Base-by-base conservation (phyloP, 1,139 yeast genomes). In the Taphrina sp. region DNA sequence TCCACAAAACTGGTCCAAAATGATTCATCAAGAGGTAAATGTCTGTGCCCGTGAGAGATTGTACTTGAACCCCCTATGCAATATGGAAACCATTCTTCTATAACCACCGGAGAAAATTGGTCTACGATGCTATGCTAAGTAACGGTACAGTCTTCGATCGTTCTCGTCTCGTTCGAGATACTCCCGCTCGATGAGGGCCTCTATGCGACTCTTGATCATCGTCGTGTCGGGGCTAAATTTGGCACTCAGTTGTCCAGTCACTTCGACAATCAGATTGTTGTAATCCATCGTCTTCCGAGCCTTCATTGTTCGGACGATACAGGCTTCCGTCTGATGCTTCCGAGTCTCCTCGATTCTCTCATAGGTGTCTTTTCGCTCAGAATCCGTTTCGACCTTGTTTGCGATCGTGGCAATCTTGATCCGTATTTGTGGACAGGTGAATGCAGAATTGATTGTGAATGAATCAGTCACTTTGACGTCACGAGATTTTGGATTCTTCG, bases 241-340 rank as follows among this genome's bases (percentile, higher is more conserved):
- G 41, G 75, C 71, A 19, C 76, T 71, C 35, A 88, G 74, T 61
- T 82, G 87, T 55, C 77, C 76, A 17, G 85, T 76, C 5, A 83
- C 80, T 61, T 83, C 90, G 43, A 77, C 78, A 19, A 86, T 72
- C 57, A 90, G 73, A 58, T 83, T 83, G 61, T 80, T 80, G 66
- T 85, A 92, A 37, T 70, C 74, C 56, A 84, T 66, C 0, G 76
- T 70, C 64, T 82, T 83, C 34, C 90, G 73, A 0, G 86, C 77
- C 67, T 92, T 92, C 92, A 92, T 83, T 8, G 85, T 80, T 56
- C 97, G 76, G 1, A 90, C 95, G 57, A 90, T 79, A 0, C 95
- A 95, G 0, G 97, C 96, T 65, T 87, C 94, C 2, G 86, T 76
- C 64, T 83, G 88, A 57, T 77, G 75, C 61, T 80, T 70, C 52